These are phyloP conservation scores for Argentina anserina DNA, from an alignment of 306 rosid species.

Conservation along the genomic window DNA sequence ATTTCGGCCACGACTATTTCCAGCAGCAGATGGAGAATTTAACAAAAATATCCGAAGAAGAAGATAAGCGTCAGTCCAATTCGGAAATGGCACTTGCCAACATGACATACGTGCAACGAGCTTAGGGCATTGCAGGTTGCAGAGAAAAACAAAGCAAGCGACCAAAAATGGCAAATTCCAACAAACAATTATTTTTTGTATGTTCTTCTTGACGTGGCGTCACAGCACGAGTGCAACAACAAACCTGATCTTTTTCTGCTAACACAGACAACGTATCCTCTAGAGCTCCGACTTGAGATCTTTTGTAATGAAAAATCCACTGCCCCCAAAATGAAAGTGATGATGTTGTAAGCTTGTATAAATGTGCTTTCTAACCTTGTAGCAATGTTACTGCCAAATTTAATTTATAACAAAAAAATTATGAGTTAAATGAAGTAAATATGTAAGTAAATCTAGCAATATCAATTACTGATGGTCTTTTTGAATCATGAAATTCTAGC, in stretches of 20 bases:
- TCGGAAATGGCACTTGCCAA: slow-evolving; percentile 1
- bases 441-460: too few species aligned
- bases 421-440: too few species aligned
- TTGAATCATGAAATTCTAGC: too few species aligned
- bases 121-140: neutral
- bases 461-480: too few species aligned
- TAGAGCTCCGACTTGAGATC: neutral
- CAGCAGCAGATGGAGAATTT: neutral
- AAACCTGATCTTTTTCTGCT: neutral
- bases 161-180: neutral
- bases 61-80: neutral
- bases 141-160: slow-evolving; percentile 4
- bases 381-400: too few species aligned
- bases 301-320: neutral
- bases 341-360: neutral
- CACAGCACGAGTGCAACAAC: neutral
- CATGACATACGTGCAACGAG: neutral
- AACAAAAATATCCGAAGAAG: neutral
- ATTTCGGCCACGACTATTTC: neutral
- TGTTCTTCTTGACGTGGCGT: neutral
- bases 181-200: neutral
- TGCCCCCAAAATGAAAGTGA: neutral
- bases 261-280: neutral
- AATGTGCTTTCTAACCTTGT: too few species aligned
- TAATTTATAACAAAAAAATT: too few species aligned